phyloP scores from a whole-genome alignment of 441 rosid species.

The Croton laevigatus region DNA sequence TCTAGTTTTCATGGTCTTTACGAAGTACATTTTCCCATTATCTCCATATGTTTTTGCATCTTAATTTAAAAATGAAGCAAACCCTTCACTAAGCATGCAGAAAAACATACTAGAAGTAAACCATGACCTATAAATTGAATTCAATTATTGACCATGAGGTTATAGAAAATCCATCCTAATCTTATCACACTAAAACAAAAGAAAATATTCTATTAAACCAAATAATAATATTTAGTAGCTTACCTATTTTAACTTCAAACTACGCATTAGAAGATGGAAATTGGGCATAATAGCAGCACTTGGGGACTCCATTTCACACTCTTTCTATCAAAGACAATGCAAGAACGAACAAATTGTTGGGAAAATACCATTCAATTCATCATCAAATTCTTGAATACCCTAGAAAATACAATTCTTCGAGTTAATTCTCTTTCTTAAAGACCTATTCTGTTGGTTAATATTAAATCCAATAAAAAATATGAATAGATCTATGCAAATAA shows the following conservation, averaged over 20 bases:
- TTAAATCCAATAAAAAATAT: too few relatives aligned
- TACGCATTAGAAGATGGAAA: slow-evolving; percentile 85
- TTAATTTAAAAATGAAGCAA: neutral
- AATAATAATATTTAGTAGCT: too few relatives aligned
- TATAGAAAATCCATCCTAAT: too few relatives aligned
- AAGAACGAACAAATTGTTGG: too few relatives aligned
- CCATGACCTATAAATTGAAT: too few relatives aligned
- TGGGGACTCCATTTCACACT: slow-evolving; percentile 56
- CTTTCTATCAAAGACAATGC: slow-evolving; percentile 31
- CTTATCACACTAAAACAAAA: neutral
- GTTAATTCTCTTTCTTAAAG: too few relatives aligned
- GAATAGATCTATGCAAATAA: too few relatives aligned
- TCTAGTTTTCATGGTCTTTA: neutral
- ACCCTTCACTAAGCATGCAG: neutral
- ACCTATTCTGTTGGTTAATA: too few relatives aligned
- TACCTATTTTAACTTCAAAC: slow-evolving; percentile 13
- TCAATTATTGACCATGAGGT: too few relatives aligned
- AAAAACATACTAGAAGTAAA: neutral
- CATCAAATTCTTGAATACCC: too few relatives aligned
- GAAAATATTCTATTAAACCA: neutral
- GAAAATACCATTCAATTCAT: too few relatives aligned
- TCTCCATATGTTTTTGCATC: neutral
- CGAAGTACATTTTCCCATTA: neutral
- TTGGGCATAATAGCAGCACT: slow-evolving; percentile 69
- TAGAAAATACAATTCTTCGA: too few relatives aligned